A percentile compares a stretch with the other conserved stretches of the same genome.
Conservation (phyloP, 176 grass and related monocot species). For the Zoysia japonica region DNA sequence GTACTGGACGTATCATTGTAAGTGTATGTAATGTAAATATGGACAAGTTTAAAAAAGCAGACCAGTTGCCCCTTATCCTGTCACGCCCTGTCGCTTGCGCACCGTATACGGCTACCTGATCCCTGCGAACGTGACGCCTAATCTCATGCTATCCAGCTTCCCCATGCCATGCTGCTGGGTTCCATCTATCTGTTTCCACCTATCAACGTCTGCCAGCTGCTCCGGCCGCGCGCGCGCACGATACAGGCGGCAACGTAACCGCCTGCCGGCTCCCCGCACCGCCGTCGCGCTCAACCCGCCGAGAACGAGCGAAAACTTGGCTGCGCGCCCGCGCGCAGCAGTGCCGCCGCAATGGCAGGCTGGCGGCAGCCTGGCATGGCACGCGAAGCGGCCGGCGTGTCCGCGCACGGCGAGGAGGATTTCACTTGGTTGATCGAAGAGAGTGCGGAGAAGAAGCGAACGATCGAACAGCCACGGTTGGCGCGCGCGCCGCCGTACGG, state of each 20-base stretch:
- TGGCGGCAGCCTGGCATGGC: neutral
- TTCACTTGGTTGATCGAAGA: neutral
- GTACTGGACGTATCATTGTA: neutral
- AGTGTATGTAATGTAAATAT: constrained; percentile 9
- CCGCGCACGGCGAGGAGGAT: neutral
- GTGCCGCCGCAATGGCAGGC: neutral
- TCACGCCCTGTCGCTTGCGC: neutral
- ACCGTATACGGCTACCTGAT: neutral
- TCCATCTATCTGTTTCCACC: neutral
- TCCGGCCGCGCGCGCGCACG: neutral
- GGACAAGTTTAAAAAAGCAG: constrained; percentile 16
- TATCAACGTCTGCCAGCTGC: neutral
- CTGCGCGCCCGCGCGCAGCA: neutral
- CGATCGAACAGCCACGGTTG: neutral
- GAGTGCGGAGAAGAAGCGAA: neutral
- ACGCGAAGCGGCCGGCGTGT: neutral
- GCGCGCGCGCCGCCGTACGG: neutral
- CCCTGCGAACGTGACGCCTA: neutral
- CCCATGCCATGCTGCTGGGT: neutral
- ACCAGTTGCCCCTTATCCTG: neutral
- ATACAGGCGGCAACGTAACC: neutral
- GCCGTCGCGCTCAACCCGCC: constrained; percentile 1
- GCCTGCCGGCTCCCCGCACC: neutral
- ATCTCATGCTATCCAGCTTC: neutral
- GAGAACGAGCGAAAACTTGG: neutral